Evolutionary conservation across 768 basidiomycete genomes (phyloP), one percentile per base, ranked within the genome.

Genomic region (Collybiopsis confluens): DNA sequence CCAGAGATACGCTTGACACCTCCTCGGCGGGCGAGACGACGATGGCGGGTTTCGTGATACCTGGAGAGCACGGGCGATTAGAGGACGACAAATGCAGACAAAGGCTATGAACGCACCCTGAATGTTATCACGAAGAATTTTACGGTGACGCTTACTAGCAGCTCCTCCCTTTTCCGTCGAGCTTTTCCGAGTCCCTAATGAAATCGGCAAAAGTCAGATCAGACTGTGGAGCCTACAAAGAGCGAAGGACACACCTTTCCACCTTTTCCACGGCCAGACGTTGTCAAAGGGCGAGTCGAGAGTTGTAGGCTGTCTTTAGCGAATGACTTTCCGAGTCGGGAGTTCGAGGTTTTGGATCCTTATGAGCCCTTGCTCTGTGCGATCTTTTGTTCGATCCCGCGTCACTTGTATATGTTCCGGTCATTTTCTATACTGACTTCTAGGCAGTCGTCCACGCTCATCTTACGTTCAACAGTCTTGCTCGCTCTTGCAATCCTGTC

Each of bases 1-100:
- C 86, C 87, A 35, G 84, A 86, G 64, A 89, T 88, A 85, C 86
- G 86, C 78, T 92, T 92, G 61, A 92, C 90, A 82, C 90, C 90
- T 64, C 90, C 90, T 79, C 90, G 85, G 64, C 90, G 87, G 41
- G 90, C 90, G 56, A 92, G 87, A 76, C 90, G 88, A 73, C 88
- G 87, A 92, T 81, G 65, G 79, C 85, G 61, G 86, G 86, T 75
- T 87, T 87, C 56, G 85, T 88, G 70, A 87, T 87, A 71, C 84
- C 83, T 79, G 37, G 38, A 21, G 23, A 41, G 68, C 0, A 50
- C 27, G 30, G 23, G 18, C 7, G 41, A 21, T 4, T 11, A 4
- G 11, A 30, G 11, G 15, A 20, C 10, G 2, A 16, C 44, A 3
- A 46, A 8, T 11, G 42, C 26, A 4, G 27, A 21, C 33, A 27